A percentile compares a stretch with the other conserved stretches of the same genome.
Conservation (phyloP, 1,139 yeast species). For the Lodderomyces pseudojiufengensis region DNA sequence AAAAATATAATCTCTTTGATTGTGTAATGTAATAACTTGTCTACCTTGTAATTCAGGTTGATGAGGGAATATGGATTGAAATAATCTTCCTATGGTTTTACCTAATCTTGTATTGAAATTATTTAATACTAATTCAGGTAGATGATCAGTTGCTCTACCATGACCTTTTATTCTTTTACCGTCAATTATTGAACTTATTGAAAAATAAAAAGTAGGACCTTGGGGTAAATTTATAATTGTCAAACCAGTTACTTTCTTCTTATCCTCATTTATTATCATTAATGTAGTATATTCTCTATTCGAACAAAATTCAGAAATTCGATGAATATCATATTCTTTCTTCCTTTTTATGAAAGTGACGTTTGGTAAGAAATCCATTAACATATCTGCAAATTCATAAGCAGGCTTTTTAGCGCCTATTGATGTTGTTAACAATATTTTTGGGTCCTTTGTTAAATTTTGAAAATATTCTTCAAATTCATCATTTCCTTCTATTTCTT, state of each 20-base stretch:
- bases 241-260: constrained; percentile 84
- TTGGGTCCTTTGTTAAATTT: constrained; percentile 60
- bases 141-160: constrained; percentile 84
- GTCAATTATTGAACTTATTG: constrained; percentile 73
- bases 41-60: constrained; percentile 92
- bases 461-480: constrained; percentile 66
- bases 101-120: constrained; percentile 92
- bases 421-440: constrained; percentile 84
- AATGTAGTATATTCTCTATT: constrained; percentile 85
- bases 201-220: constrained; percentile 93
- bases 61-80: constrained; percentile 89
- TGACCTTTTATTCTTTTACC: constrained; percentile 80
- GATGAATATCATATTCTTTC: constrained; percentile 75
- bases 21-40: constrained; percentile 91
- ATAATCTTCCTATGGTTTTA: constrained; percentile 84
- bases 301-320: constrained; percentile 77
- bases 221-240: constrained; percentile 90
- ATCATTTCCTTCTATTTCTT: constrained; percentile 74
- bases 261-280: constrained; percentile 87
- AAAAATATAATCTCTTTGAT: constrained; percentile 92
- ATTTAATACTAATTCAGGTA: constrained; percentile 87
- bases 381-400: constrained; percentile 82
- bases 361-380: constrained; percentile 82
- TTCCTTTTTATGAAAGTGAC: constrained; percentile 85
- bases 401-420: constrained; percentile 83